phyloP scores from a whole-genome alignment of 2,329 filamentous ascomycete genomes.

The Fusarium tanahbumbuense region DNA sequence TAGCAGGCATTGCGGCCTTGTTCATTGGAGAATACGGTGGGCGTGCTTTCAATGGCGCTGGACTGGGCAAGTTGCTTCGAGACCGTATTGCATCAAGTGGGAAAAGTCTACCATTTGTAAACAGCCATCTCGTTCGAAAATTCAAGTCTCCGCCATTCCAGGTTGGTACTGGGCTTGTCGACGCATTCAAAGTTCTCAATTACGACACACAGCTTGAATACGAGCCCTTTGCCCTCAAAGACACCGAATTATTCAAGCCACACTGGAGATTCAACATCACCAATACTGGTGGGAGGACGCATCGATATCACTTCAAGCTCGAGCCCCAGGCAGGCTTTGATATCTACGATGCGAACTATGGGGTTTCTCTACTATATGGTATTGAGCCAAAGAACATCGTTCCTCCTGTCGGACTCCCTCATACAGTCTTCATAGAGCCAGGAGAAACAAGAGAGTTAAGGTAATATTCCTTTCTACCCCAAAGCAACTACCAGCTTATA shows the following conservation, averaged over 20 bases:
- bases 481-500: neutral
- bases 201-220: slow-evolving; percentile 54
- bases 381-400: slow-evolving; percentile 46
- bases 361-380: slow-evolving; percentile 45
- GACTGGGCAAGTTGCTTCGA: slow-evolving; percentile 49
- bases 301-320: slow-evolving; percentile 56
- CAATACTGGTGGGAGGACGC: slow-evolving; percentile 55
- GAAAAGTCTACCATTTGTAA: slow-evolving; percentile 48
- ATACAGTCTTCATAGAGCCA: slow-evolving; percentile 43
- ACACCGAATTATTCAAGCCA: slow-evolving; percentile 57
- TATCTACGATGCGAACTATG: slow-evolving; percentile 47
- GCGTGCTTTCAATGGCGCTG: slow-evolving; percentile 52
- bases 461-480: slow-evolving; percentile 29
- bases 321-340: slow-evolving; percentile 56
- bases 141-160: slow-evolving; percentile 52
- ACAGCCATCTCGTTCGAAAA: slow-evolving; percentile 35
- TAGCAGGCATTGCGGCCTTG: slow-evolving; percentile 63
- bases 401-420: slow-evolving; percentile 48
- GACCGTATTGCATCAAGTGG: slow-evolving; percentile 53
- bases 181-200: slow-evolving; percentile 59
- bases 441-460: slow-evolving; percentile 46
- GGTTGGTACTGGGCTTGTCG: slow-evolving; percentile 61
- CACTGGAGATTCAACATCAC: slow-evolving; percentile 54
- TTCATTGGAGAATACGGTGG: slow-evolving; percentile 58
- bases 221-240: slow-evolving; percentile 61